Conservation (phyloP, 2,329 filamentous ascomycete species). For the Xylariales sp. region DNA sequence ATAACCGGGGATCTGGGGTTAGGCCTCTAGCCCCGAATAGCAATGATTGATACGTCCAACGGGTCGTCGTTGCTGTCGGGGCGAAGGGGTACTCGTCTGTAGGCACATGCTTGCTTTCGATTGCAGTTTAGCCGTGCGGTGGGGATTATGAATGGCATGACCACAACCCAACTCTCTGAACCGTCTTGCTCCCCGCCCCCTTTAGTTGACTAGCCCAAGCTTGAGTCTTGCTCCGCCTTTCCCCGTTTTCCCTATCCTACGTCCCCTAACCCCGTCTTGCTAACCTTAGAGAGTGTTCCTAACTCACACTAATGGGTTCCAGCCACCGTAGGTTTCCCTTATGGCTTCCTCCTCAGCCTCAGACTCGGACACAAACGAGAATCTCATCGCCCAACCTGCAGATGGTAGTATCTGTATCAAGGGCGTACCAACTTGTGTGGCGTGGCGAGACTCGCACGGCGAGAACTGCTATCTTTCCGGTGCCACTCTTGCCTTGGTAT, state of each 20-base stretch:
- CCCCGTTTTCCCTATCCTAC: background rate
- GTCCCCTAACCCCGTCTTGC: background rate
- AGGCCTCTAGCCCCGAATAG: conserved; percentile 13
- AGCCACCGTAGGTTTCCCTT: background rate
- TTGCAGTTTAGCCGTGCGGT: conserved; percentile 17
- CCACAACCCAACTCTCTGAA: background rate
- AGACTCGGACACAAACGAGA: conserved; percentile 17
- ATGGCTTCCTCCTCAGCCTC: conserved; percentile 32
- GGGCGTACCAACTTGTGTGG: conserved; percentile 18
- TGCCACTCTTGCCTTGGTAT: conserved; percentile 5
- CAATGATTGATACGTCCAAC: conserved; percentile 21
- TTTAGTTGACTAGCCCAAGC: background rate
- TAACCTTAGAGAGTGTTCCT: too few relatives aligned
- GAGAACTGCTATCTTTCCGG: conserved; percentile 14
- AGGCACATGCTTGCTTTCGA: conserved; percentile 22
- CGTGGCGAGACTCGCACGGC: conserved; percentile 9
- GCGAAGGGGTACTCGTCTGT: conserved; percentile 19
- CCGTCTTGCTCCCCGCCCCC: background rate
- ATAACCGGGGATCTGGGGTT: conserved; percentile 34
- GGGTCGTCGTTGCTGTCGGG: conserved; percentile 17
- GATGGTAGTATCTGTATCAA: conserved; percentile 18
- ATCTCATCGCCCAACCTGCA: background rate
- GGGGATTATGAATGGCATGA: conserved; percentile 26
- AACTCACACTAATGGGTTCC: conserved; percentile 11
- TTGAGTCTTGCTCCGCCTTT: background rate